phyloP scores from a whole-genome alignment of 2,329 filamentous ascomycete genomes.

The Eurotiales sp. region DNA sequence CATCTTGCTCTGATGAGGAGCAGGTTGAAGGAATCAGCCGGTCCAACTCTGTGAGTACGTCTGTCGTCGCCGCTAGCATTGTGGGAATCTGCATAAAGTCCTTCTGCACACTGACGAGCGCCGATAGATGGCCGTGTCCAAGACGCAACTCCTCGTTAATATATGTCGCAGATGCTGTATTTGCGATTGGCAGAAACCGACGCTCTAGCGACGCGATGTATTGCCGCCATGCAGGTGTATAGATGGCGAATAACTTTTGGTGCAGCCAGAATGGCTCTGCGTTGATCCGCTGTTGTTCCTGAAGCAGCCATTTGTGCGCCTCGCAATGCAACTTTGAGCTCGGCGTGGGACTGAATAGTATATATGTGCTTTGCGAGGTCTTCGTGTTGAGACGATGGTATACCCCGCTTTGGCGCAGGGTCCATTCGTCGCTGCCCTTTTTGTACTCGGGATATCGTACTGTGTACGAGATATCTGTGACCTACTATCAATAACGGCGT shows the following conservation, averaged over 20 bases:
- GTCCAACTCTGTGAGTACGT: conserved; percentile 7
- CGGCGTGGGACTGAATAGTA: conserved; percentile 25
- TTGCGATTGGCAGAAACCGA: conserved; percentile 21
- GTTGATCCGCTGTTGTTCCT: conserved; percentile 5
- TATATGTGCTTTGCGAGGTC: conserved; percentile 21
- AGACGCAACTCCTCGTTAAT: conserved; percentile 16
- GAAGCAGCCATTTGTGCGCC: conserved; percentile 12
- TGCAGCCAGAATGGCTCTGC: conserved; percentile 26
- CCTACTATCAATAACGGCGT: neutral
- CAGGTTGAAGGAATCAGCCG: no score
- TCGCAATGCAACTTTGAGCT: conserved; percentile 18
- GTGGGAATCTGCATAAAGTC: conserved; percentile 11
- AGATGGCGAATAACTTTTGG: conserved; percentile 26
- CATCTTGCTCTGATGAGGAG: no score
- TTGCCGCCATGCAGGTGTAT: conserved; percentile 27
- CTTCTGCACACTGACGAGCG: conserved; percentile 9
- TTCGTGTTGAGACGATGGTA: conserved; percentile 26
- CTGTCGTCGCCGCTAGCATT: conserved; percentile 1
- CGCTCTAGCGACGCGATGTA: conserved; percentile 25
- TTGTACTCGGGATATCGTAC: conserved; percentile 28
- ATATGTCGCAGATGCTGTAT: conserved; percentile 15
- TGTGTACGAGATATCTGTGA: conserved; percentile 24
- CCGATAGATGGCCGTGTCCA: conserved; percentile 7
- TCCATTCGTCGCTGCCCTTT: conserved; percentile 21
- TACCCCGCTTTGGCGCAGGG: conserved; percentile 30